Evolutionary conservation across 106 monocot species (phyloP).

Genomic region (Acorus gramineus): DNA sequence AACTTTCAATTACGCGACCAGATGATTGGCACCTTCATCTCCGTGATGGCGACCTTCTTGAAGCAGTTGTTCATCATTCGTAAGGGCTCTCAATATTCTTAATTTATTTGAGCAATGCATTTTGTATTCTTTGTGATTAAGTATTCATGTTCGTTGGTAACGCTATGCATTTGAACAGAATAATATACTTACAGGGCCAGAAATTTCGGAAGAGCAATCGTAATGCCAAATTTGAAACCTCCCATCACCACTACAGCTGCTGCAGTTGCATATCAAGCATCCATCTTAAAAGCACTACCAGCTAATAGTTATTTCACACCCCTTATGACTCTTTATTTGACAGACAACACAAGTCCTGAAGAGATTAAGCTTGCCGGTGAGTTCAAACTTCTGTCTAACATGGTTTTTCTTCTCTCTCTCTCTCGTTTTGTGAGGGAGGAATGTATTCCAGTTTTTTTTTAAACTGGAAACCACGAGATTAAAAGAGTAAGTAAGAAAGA

Average conservation of each 20-base stretch:
- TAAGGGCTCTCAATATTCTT: not conserved
- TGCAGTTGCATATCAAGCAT: conserved; percentile 61
- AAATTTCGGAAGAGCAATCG: conserved; percentile 71
- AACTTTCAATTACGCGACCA: conserved; percentile 50
- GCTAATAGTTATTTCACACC: conserved; percentile 43
- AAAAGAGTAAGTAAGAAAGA: too few species aligned
- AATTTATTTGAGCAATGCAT: not conserved
- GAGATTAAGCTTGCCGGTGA: conserved; percentile 81
- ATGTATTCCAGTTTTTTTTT: too few species aligned
- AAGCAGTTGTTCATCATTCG: conserved; percentile 64
- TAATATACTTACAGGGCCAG: conserved; percentile 31
- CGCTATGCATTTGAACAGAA: too few species aligned
- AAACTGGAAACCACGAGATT: too few species aligned
- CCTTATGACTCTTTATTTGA: conserved; percentile 88
- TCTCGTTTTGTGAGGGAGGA: not conserved
- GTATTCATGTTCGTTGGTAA: not conserved
- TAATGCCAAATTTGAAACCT: conserved; percentile 94
- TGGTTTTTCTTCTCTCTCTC: not conserved
- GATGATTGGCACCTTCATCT: conserved; percentile 98
- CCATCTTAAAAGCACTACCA: conserved; percentile 56
- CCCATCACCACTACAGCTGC: conserved; percentile 69
- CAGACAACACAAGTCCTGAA: conserved; percentile 64
- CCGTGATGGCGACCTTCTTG: conserved; percentile 78
- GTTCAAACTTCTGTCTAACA: not conserved
- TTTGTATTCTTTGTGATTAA: not conserved